Evolutionary conservation across 305 asterid species (phyloP).

Genomic region (Solanum hybrid): DNA sequence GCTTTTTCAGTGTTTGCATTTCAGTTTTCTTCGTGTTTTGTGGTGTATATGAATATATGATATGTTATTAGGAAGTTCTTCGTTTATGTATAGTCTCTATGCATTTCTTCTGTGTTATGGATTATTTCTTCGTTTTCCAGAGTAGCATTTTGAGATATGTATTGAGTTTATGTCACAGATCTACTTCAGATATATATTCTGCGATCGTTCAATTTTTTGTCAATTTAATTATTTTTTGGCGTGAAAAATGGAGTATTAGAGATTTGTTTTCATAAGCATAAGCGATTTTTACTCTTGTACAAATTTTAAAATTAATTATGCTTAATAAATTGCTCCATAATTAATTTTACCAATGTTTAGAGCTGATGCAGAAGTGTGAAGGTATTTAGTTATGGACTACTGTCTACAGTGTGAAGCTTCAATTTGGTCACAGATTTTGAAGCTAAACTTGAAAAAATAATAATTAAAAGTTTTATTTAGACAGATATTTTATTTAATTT

Average conservation of each 20-base stretch:
- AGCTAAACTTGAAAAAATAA: not conserved
- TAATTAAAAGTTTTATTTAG: too few species aligned
- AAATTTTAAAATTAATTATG: not conserved
- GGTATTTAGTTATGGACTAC: not conserved
- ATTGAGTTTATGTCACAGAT: not conserved
- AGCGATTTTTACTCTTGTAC: not conserved
- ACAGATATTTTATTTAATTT: too few species aligned
- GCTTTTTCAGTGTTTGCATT: not conserved
- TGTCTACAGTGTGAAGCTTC: not conserved
- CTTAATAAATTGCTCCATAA: not conserved
- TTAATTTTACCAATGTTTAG: not conserved
- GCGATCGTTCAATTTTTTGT: not conserved
- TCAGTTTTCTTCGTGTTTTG: not conserved
- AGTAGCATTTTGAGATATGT: not conserved
- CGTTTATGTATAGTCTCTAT: not conserved
- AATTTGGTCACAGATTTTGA: constrained; percentile 1
- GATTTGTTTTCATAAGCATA: not conserved
- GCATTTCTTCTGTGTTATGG: not conserved
- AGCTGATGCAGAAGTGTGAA: not conserved
- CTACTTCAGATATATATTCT: not conserved
- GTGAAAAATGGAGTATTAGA: not conserved
- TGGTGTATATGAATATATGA: not conserved
- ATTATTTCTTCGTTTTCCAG: not conserved
- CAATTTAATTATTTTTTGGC: too few species aligned
- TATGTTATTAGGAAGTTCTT: not conserved